Percentiles rank a stretch among this genome's conserved stretches.
Evolutionary conservation across 2,329 filamentous ascomycete species (phyloP).

Genomic region (Alternaria rosae): DNA sequence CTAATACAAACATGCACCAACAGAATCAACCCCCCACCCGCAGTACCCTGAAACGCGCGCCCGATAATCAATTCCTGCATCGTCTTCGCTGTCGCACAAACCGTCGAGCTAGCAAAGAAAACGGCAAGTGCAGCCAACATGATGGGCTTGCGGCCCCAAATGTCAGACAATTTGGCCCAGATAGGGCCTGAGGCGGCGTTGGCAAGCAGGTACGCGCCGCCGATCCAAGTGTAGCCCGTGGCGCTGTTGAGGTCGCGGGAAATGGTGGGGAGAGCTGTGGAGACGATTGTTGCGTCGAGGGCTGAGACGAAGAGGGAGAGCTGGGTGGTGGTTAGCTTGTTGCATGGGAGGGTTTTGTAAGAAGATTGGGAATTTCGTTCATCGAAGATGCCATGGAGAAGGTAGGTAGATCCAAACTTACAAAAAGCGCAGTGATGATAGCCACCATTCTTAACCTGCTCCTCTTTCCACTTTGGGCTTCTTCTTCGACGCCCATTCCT

Average conservation of each 20-base stretch:
- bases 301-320: slow-evolving; percentile 53
- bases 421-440: slow-evolving; percentile 44
- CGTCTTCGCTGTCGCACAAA: slow-evolving; percentile 64
- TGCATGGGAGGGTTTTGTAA: neutral
- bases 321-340: slow-evolving; percentile 18
- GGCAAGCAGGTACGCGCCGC: slow-evolving; percentile 74
- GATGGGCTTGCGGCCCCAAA: slow-evolving; percentile 65
- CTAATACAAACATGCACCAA: slow-evolving; percentile 69
- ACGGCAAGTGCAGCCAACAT: slow-evolving; percentile 60
- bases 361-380: neutral
- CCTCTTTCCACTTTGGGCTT: slow-evolving; percentile 20
- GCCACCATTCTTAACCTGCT: slow-evolving; percentile 37
- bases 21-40: slow-evolving; percentile 67
- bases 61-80: slow-evolving; percentile 68
- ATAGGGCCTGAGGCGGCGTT: slow-evolving; percentile 71
- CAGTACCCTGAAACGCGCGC: slow-evolving; percentile 68
- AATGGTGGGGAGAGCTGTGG: slow-evolving; percentile 73
- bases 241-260: slow-evolving; percentile 69
- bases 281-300: slow-evolving; percentile 64
- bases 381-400: neutral
- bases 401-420: slow-evolving; percentile 21
- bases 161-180: slow-evolving; percentile 71
- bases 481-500: slow-evolving; percentile 8
- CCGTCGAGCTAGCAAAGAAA: slow-evolving; percentile 68
- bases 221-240: slow-evolving; percentile 79